Evolutionary conservation across 2,329 filamentous ascomycete genomes (phyloP).

Genomic region (Fusarium continuum): DNA sequence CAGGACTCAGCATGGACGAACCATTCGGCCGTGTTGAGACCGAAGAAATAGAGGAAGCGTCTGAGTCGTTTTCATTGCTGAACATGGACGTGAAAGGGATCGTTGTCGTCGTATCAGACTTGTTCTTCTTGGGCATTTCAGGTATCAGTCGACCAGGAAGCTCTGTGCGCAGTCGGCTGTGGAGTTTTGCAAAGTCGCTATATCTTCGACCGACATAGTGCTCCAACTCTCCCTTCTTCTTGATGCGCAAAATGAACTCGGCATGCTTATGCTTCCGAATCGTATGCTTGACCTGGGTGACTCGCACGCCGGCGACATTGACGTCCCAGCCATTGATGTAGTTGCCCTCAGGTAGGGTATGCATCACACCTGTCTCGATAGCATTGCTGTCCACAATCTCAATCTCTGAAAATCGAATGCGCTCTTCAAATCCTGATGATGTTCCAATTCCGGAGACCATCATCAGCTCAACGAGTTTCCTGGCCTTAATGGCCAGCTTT

Average conservation of each 20-base stretch:
- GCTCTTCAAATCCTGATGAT: constrained; percentile 95
- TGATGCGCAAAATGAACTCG: constrained; percentile 89
- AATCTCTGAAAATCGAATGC: constrained; percentile 95
- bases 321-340: constrained; percentile 94
- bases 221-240: constrained; percentile 77
- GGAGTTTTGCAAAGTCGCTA: constrained; percentile 83
- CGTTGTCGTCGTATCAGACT: constrained; percentile 73
- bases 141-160: constrained; percentile 91
- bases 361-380: constrained; percentile 87
- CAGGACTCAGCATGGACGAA: constrained; percentile 45
- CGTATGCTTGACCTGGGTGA: constrained; percentile 82
- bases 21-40: constrained; percentile 67
- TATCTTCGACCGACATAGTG: constrained; percentile 86
- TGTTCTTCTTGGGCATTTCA: constrained; percentile 90
- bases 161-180: constrained; percentile 82
- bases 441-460: constrained; percentile 98
- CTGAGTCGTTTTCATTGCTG: constrained; percentile 72
- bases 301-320: constrained; percentile 89
- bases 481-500: constrained; percentile 90
- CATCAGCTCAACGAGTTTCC: constrained; percentile 98
- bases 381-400: constrained; percentile 95
- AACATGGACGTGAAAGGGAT: constrained; percentile 63
- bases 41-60: constrained; percentile 83
- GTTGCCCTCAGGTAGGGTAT: constrained; percentile 89
- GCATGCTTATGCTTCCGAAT: constrained; percentile 92